Percentiles rank a stretch among this genome's conserved stretches.
phyloP scores from a whole-genome alignment of 306 rosid species.

The Macrotyloma uniflorum region DNA sequence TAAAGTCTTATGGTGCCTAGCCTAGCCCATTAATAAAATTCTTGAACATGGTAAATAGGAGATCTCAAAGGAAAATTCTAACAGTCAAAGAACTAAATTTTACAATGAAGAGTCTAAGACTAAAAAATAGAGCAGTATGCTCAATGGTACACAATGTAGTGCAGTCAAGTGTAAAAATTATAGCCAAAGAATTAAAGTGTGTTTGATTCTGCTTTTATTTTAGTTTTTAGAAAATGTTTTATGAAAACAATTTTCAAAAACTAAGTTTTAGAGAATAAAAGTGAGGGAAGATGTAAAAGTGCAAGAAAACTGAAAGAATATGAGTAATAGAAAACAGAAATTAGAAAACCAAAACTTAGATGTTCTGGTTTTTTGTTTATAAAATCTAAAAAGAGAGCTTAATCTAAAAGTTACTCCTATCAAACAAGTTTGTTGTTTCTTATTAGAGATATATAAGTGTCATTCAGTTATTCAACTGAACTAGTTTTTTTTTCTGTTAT shows the following conservation, averaged over 20 bases:
- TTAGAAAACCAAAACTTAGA: background rate
- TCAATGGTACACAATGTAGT: background rate
- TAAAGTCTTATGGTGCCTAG: background rate
- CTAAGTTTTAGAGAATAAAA: background rate
- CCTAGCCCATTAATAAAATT: background rate
- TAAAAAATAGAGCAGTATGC: no score
- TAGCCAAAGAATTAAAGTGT: no score
- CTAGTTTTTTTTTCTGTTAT: no score
- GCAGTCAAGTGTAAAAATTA: background rate
- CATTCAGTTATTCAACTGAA: no score
- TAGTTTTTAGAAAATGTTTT: background rate
- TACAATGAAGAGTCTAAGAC: no score
- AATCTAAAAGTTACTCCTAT: no score
- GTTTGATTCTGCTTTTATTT: background rate
- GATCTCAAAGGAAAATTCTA: slow-evolving; percentile 16
- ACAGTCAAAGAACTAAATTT: background rate
- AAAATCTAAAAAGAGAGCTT: background rate
- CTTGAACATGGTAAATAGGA: background rate
- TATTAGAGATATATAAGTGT: no score
- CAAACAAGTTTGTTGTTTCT: no score
- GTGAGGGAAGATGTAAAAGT: background rate
- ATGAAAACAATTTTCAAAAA: background rate
- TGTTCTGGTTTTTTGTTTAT: background rate
- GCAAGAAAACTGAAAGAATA: background rate
- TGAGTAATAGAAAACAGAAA: background rate